phyloP scores from a whole-genome alignment of 2,329 filamentous ascomycete species.

The Colletotrichum gloeosporioides region DNA sequence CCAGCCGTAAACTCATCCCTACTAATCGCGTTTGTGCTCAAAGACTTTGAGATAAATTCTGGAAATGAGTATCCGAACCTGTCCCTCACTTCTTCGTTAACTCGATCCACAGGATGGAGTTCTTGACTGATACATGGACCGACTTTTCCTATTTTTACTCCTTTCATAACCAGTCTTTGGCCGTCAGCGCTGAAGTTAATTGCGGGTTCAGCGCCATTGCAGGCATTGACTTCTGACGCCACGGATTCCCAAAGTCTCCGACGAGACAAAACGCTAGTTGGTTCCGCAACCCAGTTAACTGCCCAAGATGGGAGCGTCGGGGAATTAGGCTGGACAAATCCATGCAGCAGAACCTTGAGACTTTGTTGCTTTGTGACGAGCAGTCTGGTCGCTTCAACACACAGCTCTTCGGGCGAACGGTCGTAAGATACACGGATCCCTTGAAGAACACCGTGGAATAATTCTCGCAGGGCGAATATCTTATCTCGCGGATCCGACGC shows the following conservation, averaged over 20 bases:
- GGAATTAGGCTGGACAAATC: background rate
- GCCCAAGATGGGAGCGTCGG: background rate
- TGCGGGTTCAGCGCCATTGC: background rate
- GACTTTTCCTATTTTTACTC: background rate
- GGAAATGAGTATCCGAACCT: background rate
- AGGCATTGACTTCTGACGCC: background rate
- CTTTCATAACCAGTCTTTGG: background rate
- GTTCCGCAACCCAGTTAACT: background rate
- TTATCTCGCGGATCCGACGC: background rate
- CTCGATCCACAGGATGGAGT: background rate
- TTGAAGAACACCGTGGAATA: background rate
- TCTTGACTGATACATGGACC: background rate
- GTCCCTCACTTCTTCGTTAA: background rate
- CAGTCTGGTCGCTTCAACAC: background rate
- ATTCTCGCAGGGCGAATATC: background rate
- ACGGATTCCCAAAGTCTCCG: background rate
- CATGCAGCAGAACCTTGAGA: background rate
- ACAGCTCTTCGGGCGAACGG: background rate
- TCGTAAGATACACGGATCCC: background rate
- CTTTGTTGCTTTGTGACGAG: background rate
- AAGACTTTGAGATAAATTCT: background rate
- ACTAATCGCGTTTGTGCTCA: background rate
- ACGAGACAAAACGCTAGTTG: background rate
- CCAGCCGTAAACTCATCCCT: background rate
- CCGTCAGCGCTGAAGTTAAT: background rate